Conservation (phyloP, 257 asterid species). For the Pogostemon cablin region DNA sequence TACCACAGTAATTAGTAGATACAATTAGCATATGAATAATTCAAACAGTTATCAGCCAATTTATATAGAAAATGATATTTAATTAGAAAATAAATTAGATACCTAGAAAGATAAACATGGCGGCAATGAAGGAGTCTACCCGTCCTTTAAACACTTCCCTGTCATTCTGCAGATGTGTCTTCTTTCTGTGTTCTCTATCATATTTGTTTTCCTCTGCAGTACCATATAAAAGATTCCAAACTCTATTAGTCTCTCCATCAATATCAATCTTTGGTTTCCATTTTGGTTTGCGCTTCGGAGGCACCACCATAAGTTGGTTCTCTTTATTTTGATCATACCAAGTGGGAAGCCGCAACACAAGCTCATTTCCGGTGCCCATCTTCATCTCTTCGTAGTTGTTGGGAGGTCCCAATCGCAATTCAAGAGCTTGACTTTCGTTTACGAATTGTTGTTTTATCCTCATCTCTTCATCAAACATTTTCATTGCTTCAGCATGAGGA, state of each 20-base stretch:
- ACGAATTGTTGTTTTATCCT: no score
- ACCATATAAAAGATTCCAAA: conserved; percentile 38
- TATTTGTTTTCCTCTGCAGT: conserved; percentile 29
- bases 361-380: conserved; percentile 20
- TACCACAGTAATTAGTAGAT: conserved; percentile 1
- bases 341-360: conserved; percentile 31
- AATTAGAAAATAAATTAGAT: neutral
- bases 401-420: no score
- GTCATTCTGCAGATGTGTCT: conserved; percentile 34
- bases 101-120: conserved; percentile 56
- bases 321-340: no score
- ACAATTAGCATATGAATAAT: neutral
- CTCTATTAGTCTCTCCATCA: conserved; percentile 37
- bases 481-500: no score
- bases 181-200: conserved; percentile 25
- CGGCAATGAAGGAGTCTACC: conserved; percentile 32
- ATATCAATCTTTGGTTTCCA: conserved; percentile 37
- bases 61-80: neutral
- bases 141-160: conserved; percentile 32
- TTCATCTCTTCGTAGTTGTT: no score
- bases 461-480: no score
- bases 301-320: conserved; percentile 35
- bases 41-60: neutral
- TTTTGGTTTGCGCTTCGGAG: conserved; percentile 20
- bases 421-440: no score